Percentiles rank a stretch among this genome's conserved stretches.
Conservation (phyloP, 1,284 basidiomycete species). For the Pseudozyma hubeiensis region DNA sequence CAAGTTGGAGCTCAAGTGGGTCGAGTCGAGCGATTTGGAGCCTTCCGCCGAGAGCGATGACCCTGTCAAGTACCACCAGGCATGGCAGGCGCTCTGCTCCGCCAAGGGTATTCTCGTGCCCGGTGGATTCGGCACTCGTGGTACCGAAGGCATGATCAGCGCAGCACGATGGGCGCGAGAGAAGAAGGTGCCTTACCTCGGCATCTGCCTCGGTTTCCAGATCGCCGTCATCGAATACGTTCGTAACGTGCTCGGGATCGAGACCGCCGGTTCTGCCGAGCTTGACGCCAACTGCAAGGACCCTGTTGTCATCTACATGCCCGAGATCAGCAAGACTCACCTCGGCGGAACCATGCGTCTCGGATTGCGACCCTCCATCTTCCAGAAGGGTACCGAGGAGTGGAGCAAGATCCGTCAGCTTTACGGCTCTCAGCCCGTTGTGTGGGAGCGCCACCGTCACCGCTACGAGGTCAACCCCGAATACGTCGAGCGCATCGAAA, state of each 20-base stretch:
- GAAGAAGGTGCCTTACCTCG: constrained; percentile 92
- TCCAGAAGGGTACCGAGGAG: constrained; percentile 74
- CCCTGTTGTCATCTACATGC: constrained; percentile 96
- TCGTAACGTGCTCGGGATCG: constrained; percentile 82
- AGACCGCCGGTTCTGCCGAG: constrained; percentile 90
- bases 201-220: constrained; percentile 98
- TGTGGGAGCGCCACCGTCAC: constrained; percentile 98
- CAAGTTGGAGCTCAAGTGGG: constrained; percentile 77
- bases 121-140: constrained; percentile 92
- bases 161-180: constrained; percentile 97
- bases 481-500: constrained; percentile 80
- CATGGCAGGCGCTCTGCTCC: constrained; percentile 91
- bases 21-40: constrained; percentile 95
- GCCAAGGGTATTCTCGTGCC: constrained; percentile 75
- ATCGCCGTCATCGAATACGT: constrained; percentile 96
- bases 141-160: constrained; percentile 96
- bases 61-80: constrained; percentile 93
- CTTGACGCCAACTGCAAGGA: constrained; percentile 75
- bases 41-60: constrained; percentile 79
- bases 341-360: constrained; percentile 99
- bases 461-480: constrained; percentile 96
- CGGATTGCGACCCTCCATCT: constrained; percentile 92
- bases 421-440: constrained; percentile 84
- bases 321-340: constrained; percentile 96
- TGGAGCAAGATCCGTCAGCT: constrained; percentile 77